Percentiles rank a stretch among this genome's conserved stretches.
Conservation (phyloP, 2,329 filamentous ascomycete genomes). For the Colletotrichum lupini region DNA sequence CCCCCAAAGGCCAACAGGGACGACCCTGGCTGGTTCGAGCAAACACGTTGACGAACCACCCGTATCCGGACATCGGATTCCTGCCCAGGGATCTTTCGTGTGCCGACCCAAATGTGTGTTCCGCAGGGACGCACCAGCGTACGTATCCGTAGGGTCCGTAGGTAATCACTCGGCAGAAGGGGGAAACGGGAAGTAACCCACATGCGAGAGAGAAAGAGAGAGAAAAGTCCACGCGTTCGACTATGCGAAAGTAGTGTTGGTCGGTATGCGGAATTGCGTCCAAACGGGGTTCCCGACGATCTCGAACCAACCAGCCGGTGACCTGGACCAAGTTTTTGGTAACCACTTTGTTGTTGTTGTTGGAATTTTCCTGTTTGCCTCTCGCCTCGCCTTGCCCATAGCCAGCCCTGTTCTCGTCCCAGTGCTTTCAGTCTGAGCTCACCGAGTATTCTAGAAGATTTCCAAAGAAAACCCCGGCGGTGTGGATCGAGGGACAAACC, state of each 20-base stretch:
- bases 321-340: not conserved
- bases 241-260: not conserved
- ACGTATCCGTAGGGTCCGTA: not conserved
- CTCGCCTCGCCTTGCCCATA: not conserved
- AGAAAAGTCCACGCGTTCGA: constrained; percentile 2
- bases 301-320: not conserved
- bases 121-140: too few relatives aligned
- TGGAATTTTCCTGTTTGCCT: not conserved
- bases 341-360: not conserved
- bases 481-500: not conserved
- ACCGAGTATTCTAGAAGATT: constrained; percentile 16
- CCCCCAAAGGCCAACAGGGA: constrained; percentile 1
- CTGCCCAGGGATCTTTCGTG: not conserved
- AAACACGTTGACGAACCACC: not conserved
- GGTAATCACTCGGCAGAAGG: not conserved
- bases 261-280: constrained; percentile 6
- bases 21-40: constrained; percentile 10
- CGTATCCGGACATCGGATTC: constrained; percentile 2
- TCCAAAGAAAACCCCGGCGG: constrained; percentile 1
- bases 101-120: not conserved
- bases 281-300: constrained; percentile 16
- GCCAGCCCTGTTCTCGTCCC: too few relatives aligned
- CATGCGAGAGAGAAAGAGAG: not conserved
- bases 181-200: not conserved
- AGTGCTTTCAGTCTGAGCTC: not conserved